Evolutionary conservation across 805 yeast species (phyloP), one percentile per base, ranked within the genome.

Genomic region (Pichia exigua): DNA sequence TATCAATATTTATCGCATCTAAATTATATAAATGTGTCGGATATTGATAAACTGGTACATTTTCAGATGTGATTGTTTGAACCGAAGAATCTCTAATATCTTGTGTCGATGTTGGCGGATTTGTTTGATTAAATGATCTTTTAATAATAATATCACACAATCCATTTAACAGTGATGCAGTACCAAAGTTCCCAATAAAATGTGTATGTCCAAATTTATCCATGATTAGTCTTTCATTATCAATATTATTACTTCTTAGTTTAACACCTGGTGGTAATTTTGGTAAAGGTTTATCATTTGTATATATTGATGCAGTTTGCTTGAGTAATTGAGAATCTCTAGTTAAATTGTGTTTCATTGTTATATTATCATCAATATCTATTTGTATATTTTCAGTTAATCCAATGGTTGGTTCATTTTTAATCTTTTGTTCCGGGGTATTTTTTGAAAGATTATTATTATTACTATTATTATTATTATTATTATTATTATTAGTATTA

Each of bases 201-300:
- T 75, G 79, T 0, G 76, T 69, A 49, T 73, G 75, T 5, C 79
- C 79, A 51, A 67, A 69, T 22, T 68, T 61, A 54, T 75, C 80
- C 61, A 69, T 69, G 21, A 74, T 65, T 40, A 74, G 57, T n/a
- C 72, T 54, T 48, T 69, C 73, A 22, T 59, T 57, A 39, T 65
- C 70, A 44, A 59, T 56, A 26, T 56, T 56, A 13, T 53, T 44
- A 4, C 57, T 42, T 46, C 56, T 60, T 8, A 62, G 42, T 41
- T 61, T 60, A 26, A 63, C 50, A 24, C 49, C 47, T 6, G 59
- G 57, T 3, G 64, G 65, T 20, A 63, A 44, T 38, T 53, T 53
- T 1, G 61, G 57, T 4, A 52, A 24, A 8, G 9, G 4, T 6
- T 18, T 20, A 21, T 20, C 17, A 40, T 8, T 40, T 12, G 22